These are phyloP conservation scores for Taphrina wiesneri DNA, from an alignment of 1,139 yeast genomes.

Conservation along the genomic window DNA sequence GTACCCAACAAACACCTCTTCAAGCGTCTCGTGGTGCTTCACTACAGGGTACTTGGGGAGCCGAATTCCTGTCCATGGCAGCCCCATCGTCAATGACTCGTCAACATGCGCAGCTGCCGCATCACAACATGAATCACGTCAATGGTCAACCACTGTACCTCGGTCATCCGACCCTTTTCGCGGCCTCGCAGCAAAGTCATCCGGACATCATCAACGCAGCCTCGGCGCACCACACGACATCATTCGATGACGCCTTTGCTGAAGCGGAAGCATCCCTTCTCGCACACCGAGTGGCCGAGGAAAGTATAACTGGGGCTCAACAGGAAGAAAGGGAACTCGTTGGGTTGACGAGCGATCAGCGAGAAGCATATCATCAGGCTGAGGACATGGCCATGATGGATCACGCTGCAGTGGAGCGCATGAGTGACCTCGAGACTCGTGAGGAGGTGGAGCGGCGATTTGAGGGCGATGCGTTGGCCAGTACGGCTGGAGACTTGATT, in stretches of 20 bases:
- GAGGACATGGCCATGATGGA: slow-evolving; percentile 1
- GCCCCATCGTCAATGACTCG: neutral
- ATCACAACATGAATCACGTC: neutral
- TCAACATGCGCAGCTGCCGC: neutral
- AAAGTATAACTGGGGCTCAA: neutral
- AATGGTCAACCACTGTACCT: neutral
- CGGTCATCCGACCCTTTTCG: neutral
- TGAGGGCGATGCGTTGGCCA: slow-evolving; percentile 23
- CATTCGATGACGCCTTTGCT: slow-evolving; percentile 23
- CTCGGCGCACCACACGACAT: neutral
- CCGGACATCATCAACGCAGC: no score
- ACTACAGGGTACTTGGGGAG: slow-evolving; percentile 3
- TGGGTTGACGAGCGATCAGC: slow-evolving; percentile 4
- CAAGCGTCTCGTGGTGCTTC: neutral
- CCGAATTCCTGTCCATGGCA: slow-evolving; percentile 5
- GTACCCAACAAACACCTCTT: neutral
- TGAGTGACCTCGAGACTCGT: neutral
- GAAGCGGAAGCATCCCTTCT: slow-evolving; percentile 19
- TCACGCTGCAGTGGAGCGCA: neutral
- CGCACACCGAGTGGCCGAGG: neutral
- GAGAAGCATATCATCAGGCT: neutral
- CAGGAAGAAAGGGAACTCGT: neutral
- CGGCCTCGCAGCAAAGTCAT: no score
- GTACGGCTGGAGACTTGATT: slow-evolving; percentile 24
- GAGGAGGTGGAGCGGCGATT: neutral